Conservation (phyloP, 371 early-diverging fungal genomes). For the Mucor indicus region DNA sequence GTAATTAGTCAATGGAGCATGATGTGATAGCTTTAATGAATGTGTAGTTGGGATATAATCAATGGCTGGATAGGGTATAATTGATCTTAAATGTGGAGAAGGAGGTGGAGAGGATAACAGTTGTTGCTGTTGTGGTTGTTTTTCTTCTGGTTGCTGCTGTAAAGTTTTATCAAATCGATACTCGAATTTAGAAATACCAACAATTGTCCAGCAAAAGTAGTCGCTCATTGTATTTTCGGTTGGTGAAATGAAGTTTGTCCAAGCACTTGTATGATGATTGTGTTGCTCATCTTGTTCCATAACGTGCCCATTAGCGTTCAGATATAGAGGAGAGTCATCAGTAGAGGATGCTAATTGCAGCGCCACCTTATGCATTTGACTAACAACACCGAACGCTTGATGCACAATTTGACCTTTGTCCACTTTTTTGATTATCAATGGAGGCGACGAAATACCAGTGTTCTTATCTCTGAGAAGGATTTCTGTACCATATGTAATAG, state of each 20-base stretch:
- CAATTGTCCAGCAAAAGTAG: conserved; percentile 84
- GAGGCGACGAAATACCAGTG: conserved; percentile 66
- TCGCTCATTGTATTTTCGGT: conserved; percentile 60
- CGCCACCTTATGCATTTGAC: conserved; percentile 88
- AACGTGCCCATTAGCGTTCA: conserved; percentile 32
- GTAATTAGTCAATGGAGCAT: too few species aligned
- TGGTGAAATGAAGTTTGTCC: conserved; percentile 29
- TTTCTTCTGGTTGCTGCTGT: too few species aligned
- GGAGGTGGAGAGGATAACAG: conserved; percentile 39
- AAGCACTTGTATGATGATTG: too few species aligned
- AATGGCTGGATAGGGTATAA: conserved; percentile 43
- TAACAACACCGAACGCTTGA: conserved; percentile 67
- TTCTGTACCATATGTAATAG: conserved; percentile 75
- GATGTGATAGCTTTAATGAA: too few species aligned
- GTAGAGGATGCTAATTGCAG: conserved; percentile 51
- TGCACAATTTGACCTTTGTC: conserved; percentile 70
- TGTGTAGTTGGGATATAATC: too few species aligned
- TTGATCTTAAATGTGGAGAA: conserved; percentile 39
- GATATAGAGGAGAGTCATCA: conserved; percentile 34
- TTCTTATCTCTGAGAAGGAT: conserved; percentile 68
- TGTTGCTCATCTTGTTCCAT: too few species aligned
- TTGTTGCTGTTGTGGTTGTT: too few species aligned
- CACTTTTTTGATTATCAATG: conserved; percentile 76
- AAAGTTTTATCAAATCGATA: conserved; percentile 21
- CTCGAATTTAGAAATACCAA: conserved; percentile 60